These are phyloP conservation scores for Fonticula alba DNA, from an alignment of 78 protist genomes.

Conservation along the genomic window DNA sequence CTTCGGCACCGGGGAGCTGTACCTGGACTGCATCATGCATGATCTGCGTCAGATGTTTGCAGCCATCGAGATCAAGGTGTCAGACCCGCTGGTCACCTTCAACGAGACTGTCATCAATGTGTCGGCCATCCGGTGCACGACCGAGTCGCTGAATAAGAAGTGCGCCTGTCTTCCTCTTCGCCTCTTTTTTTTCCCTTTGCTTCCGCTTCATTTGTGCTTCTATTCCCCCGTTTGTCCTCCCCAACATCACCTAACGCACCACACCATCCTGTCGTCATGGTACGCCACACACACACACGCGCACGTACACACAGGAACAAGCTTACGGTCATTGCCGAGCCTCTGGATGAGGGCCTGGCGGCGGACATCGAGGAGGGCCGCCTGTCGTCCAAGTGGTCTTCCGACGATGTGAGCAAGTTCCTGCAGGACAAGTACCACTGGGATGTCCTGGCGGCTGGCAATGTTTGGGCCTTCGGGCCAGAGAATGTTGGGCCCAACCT, in stretches of 20 bases:
- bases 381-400: not conserved
- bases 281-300: not conserved
- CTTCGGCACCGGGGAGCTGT: slow-evolving; percentile 93
- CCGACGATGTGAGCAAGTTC: slow-evolving; percentile 15
- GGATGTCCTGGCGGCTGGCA: slow-evolving; percentile 85
- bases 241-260: too few species aligned
- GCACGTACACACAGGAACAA: slow-evolving; percentile 29
- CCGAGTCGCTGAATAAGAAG: slow-evolving; percentile 76
- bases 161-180: too few species aligned
- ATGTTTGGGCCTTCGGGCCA: slow-evolving; percentile 92
- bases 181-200: not conserved
- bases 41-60: slow-evolving; percentile 70
- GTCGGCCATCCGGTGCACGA: slow-evolving; percentile 70
- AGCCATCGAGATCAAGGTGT: slow-evolving; percentile 69
- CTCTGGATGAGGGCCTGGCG: slow-evolving; percentile 77
- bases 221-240: not conserved
- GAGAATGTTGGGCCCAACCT: slow-evolving; percentile 61
- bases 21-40: slow-evolving; percentile 84
- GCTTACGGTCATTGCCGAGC: slow-evolving; percentile 86
- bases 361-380: slow-evolving; percentile 60
- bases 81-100: slow-evolving; percentile 86
- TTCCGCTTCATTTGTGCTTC: not conserved
- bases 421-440: slow-evolving; percentile 70
- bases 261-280: too few species aligned
- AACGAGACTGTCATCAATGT: slow-evolving; percentile 86